phyloP scores from a whole-genome alignment of 768 basidiomycete species.

The Amanita thiersii region DNA sequence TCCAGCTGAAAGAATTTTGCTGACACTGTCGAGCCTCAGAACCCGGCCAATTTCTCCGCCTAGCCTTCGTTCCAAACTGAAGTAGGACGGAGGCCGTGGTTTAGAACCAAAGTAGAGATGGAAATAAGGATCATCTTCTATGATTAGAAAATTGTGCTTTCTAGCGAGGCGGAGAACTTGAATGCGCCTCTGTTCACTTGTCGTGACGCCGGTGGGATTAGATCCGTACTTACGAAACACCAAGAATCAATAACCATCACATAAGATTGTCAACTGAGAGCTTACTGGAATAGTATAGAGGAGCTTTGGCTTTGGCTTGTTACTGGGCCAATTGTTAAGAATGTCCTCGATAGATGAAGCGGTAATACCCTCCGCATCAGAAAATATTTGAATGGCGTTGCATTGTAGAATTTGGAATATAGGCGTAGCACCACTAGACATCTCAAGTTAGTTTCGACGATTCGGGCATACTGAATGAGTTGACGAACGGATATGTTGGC shows the following conservation, averaged over 20 bases:
- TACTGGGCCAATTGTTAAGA: conserved; percentile 62
- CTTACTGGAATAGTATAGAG: conserved; percentile 71
- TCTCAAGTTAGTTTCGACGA: conserved; percentile 10
- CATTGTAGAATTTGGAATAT: conserved; percentile 43
- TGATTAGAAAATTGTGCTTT: conserved; percentile 67
- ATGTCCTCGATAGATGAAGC: conserved; percentile 47
- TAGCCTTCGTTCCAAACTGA: conserved; percentile 54
- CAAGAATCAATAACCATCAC: conserved; percentile 4
- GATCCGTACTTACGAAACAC: conserved; percentile 71
- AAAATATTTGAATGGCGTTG: conserved; percentile 53
- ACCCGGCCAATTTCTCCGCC: conserved; percentile 64
- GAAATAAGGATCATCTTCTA: conserved; percentile 81
- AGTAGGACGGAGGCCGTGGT: conserved; percentile 65
- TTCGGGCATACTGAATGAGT: background rate
- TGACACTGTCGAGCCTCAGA: conserved; percentile 79
- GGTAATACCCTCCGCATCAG: conserved; percentile 68
- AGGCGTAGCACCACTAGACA: conserved; percentile 52
- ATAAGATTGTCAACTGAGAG: background rate
- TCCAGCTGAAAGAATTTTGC: conserved; percentile 69
- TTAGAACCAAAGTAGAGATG: conserved; percentile 62
- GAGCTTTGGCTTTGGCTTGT: conserved; percentile 60
- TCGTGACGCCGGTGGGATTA: conserved; percentile 78
- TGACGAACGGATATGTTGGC: conserved; percentile 59
- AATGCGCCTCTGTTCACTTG: conserved; percentile 55
- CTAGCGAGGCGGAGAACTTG: conserved; percentile 61